A percentile compares a stretch with the other conserved stretches of the same genome.
Evolutionary conservation across 305 asterid genomes (phyloP).

Genomic region (Ajuga reptans): DNA sequence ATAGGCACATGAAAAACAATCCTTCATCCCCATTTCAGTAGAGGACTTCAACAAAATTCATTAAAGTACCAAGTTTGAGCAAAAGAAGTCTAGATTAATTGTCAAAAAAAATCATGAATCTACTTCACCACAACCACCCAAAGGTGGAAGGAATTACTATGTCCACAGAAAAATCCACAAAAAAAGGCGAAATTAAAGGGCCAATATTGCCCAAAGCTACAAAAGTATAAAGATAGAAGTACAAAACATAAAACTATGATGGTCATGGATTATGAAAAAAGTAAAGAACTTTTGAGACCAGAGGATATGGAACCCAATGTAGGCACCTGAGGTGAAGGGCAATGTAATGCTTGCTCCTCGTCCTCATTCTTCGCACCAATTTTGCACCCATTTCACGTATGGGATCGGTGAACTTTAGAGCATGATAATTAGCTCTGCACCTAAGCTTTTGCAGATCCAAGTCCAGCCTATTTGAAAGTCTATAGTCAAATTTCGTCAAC

Average conservation of each 20-base stretch:
- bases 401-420: slow-evolving; percentile 77
- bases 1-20: slow-evolving; percentile 13
- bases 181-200: slow-evolving; percentile 8
- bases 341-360: slow-evolving; percentile 70
- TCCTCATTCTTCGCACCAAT: slow-evolving; percentile 76
- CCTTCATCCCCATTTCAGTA: neutral
- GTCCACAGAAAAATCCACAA: neutral
- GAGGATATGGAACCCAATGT: slow-evolving; percentile 8
- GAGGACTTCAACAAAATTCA: neutral
- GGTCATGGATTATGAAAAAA: slow-evolving; percentile 15
- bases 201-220: neutral
- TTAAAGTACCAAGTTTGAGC: neutral
- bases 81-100: slow-evolving; percentile 5
- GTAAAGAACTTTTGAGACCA: neutral
- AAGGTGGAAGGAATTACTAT: slow-evolving; percentile 11
- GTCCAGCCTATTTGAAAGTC: slow-evolving; percentile 82
- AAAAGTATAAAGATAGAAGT: neutral
- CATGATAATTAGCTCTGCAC: slow-evolving; percentile 92
- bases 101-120: neutral
- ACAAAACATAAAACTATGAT: slow-evolving; percentile 6
- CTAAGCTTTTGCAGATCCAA: slow-evolving; percentile 87
- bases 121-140: neutral
- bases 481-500: slow-evolving; percentile 84
- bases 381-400: slow-evolving; percentile 68
- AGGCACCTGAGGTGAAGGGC: slow-evolving; percentile 87